A percentile compares a stretch with the other conserved stretches of the same genome.
Conservation (phyloP, 2,329 filamentous ascomycete species). For the Furcasterigmium furcatum region DNA sequence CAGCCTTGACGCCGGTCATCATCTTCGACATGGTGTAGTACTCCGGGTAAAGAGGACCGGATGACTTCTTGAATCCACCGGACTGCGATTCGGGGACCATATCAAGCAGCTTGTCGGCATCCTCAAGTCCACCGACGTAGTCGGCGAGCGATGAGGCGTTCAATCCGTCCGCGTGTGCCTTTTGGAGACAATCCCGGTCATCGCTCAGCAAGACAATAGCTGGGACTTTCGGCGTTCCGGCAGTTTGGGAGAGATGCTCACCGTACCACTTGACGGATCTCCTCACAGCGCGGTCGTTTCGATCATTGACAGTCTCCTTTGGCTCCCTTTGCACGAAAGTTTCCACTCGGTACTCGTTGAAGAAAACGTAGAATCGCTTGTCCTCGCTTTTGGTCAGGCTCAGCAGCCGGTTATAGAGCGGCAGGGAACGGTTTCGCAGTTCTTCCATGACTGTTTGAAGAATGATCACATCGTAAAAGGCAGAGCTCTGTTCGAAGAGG, state of each 20-base stretch:
- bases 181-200: slow-evolving; percentile 81
- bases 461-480: slow-evolving; percentile 95
- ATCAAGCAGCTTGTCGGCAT: slow-evolving; percentile 81
- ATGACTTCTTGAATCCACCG: slow-evolving; percentile 58
- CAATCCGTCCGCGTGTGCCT: slow-evolving; percentile 75
- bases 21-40: slow-evolving; percentile 87
- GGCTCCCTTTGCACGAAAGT: slow-evolving; percentile 74
- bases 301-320: slow-evolving; percentile 90
- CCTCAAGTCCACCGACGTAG: slow-evolving; percentile 81
- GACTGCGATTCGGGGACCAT: slow-evolving; percentile 85
- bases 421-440: slow-evolving; percentile 87
- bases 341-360: slow-evolving; percentile 95
- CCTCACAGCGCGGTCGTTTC: slow-evolving; percentile 90
- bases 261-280: slow-evolving; percentile 87
- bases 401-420: slow-evolving; percentile 90
- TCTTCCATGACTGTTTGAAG: slow-evolving; percentile 96
- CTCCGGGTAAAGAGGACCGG: slow-evolving; percentile 79
- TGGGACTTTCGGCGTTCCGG: slow-evolving; percentile 58
- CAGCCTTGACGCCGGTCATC: slow-evolving; percentile 88
- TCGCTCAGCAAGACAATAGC: slow-evolving; percentile 91
- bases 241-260: slow-evolving; percentile 67
- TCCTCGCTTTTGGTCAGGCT: slow-evolving; percentile 91
- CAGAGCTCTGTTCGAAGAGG: slow-evolving; percentile 85
- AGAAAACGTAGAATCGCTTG: slow-evolving; percentile 97
- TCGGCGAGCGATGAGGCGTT: slow-evolving; percentile 65